Percentiles rank a stretch among this genome's conserved stretches.
Conservation (phyloP, 495 filamentous ascomycete species). For the Penicillium parvum region DNA sequence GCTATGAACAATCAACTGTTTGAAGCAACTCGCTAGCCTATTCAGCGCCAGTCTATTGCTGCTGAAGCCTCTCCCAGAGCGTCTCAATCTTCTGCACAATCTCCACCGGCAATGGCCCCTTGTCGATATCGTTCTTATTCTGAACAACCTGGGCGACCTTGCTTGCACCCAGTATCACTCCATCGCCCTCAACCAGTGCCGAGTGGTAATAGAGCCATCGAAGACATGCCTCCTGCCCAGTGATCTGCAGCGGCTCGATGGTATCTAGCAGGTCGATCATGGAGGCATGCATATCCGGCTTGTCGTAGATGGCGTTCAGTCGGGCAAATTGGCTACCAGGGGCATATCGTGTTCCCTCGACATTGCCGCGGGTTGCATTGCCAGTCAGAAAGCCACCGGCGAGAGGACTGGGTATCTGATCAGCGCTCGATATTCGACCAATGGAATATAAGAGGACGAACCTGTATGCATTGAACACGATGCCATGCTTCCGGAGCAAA, state of each 20-base stretch:
- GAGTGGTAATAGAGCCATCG: constrained; percentile 36
- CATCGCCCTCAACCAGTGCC: constrained; percentile 23
- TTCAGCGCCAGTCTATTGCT: not conserved
- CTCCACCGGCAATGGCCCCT: constrained; percentile 29
- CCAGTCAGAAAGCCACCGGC: constrained; percentile 50
- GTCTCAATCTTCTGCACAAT: constrained; percentile 11
- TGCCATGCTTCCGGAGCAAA: constrained; percentile 46
- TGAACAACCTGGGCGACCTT: constrained; percentile 24
- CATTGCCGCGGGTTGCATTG: constrained; percentile 25
- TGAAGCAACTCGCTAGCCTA: not conserved
- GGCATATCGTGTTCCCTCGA: constrained; percentile 15
- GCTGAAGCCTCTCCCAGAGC: not conserved
- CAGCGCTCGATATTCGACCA: no score
- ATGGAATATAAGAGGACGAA: not conserved
- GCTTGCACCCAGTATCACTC: constrained; percentile 34
- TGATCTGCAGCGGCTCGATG: constrained; percentile 16
- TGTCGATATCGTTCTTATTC: constrained; percentile 23
- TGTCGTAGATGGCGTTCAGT: constrained; percentile 18
- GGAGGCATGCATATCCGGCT: constrained; percentile 18
- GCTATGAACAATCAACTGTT: not conserved
- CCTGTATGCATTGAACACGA: constrained; percentile 47
- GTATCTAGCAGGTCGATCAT: constrained; percentile 13
- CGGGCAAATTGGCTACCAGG: constrained; percentile 12
- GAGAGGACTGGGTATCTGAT: constrained; percentile 40
- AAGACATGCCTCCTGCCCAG: constrained; percentile 24